Conservation (phyloP, 768 basidiomycete genomes). For the Agaricus subrufescens region DNA sequence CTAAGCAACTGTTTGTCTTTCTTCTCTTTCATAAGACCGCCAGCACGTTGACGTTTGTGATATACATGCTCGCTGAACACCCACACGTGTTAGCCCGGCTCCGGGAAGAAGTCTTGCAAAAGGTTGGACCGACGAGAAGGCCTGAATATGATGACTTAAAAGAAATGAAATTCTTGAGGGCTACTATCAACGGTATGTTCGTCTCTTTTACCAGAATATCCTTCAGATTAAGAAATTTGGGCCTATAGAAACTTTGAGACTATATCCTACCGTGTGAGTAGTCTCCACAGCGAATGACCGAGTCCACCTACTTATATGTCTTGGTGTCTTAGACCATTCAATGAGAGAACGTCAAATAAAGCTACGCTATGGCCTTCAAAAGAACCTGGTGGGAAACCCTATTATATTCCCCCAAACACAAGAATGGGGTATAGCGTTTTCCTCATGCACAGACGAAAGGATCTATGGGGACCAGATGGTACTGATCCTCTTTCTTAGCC, state of each 20-base stretch:
- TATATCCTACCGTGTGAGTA: conserved; percentile 18
- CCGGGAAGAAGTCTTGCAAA: conserved; percentile 38
- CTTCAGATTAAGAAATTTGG: background rate
- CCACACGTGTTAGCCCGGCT: conserved; percentile 33
- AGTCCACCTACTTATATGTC: background rate
- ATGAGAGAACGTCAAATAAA: conserved; percentile 13
- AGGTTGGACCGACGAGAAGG: conserved; percentile 27
- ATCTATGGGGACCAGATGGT: conserved; percentile 71
- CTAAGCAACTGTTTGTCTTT: background rate
- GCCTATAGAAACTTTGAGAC: conserved; percentile 15
- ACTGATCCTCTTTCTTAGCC: background rate
- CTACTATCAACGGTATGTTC: conserved; percentile 36
- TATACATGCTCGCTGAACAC: conserved; percentile 43
- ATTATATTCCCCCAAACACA: conserved; percentile 21
- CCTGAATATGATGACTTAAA: conserved; percentile 38
- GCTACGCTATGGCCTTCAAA: conserved; percentile 15
- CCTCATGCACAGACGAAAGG: conserved; percentile 56
- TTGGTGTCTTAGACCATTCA: conserved; percentile 3
- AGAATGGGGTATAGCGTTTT: conserved; percentile 38
- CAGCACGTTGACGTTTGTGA: conserved; percentile 35
- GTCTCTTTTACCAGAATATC: conserved; percentile 5
- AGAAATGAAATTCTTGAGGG: conserved; percentile 38
- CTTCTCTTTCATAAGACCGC: conserved; percentile 28
- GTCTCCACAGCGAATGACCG: background rate
- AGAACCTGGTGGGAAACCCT: conserved; percentile 12